Base-by-base conservation (phyloP, 768 basidiomycete species). In the Calvatia gigantea region DNA sequence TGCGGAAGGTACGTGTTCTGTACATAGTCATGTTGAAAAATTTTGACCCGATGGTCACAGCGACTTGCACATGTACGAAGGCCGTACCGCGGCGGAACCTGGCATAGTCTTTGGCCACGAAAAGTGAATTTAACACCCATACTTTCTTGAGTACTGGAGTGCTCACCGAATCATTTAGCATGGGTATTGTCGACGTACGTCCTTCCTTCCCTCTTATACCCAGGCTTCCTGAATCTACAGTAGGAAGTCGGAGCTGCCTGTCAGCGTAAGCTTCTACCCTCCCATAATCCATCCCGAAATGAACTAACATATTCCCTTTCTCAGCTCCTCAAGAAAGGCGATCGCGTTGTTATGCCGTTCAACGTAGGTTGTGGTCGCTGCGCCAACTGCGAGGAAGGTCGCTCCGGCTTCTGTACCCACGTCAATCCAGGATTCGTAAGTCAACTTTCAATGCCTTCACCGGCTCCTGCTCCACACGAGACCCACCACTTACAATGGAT, bases 291-390 rank as follows among this genome's bases (percentile, higher is more conserved):
- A 47, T 25, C 37, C 35, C 15, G 25, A 28, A 28, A 7, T 6
- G 28, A 31, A 28, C 33, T 32, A 31, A 37, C 32, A 15, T 27
- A 1, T 19, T n/a, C n/a, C n/a, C n/a, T n/a, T n/a, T n/a, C 17
- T 7, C 49, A 79, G 78, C 69, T 79, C 7, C 62, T 83, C 39
- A 77, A 81, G 67, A 76, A 77, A 57, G 82, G 81, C 12, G 82
- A 83, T 60, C 74, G 82, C 28, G 80, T 83, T n/a, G 80, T 83
- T 21, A 78, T 82, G 73, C 82, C 80, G 1, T 82, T 82, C 70
- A 82, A 82, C 55, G 81, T 83, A 28, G 80, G 78, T 0, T 82
- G 81, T 58, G 81, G 82, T 14, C 76, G 79, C 17, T 83, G 81
- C 70, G 59, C 72, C 56, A 84, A 84, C 60, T 83, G 82, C 58